Evolutionary conservation across 345 rosid species (phyloP).

Genomic region (Psidium guajava): DNA sequence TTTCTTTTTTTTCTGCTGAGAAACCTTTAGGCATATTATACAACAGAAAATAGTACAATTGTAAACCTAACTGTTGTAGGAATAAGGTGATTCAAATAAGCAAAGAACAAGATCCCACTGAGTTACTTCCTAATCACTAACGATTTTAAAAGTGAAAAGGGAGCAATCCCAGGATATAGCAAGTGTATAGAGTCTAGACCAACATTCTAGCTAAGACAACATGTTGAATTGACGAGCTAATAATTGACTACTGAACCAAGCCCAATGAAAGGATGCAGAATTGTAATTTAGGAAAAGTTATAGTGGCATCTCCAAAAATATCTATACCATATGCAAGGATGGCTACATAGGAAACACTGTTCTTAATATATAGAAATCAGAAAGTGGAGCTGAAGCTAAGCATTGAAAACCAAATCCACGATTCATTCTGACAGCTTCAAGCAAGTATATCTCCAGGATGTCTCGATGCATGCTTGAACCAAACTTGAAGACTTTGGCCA

Average conservation of each 20-base stretch:
- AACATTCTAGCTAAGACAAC: neutral
- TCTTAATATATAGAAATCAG: neutral
- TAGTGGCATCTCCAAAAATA: neutral
- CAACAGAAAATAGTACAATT: neutral
- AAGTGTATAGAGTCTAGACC: neutral
- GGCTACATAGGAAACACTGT: neutral
- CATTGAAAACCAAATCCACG: neutral
- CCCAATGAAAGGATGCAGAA: neutral
- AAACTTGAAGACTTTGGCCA: neutral
- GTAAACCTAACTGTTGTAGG: neutral
- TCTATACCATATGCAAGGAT: neutral
- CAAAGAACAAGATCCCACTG: neutral
- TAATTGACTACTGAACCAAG: neutral
- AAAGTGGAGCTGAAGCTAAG: neutral
- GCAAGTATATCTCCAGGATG: neutral
- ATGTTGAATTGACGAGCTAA: neutral
- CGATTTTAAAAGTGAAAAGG: neutral
- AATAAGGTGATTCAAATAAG: neutral
- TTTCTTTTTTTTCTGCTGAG: neutral
- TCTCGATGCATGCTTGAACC: neutral
- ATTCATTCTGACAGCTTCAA: neutral
- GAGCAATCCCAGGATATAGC: neutral
- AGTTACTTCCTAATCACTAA: neutral
- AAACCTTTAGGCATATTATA: neutral
- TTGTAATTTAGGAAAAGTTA: neutral